Evolutionary conservation across 2,329 filamentous ascomycete species (phyloP), one percentile per base, ranked within the genome.

Genomic region (Talaromyces sp.): DNA sequence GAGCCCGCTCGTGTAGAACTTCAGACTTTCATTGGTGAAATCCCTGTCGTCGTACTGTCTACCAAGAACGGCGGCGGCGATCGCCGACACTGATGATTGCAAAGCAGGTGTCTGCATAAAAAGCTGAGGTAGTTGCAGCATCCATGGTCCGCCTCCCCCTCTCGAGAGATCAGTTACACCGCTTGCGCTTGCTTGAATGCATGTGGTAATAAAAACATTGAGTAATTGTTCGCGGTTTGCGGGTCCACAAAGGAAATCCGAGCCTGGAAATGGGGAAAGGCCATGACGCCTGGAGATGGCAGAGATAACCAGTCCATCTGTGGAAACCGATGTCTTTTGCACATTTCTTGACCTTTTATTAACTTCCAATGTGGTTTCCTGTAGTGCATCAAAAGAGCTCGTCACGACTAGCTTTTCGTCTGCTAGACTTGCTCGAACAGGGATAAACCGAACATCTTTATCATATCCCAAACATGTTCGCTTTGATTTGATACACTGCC

Each of bases 1-100:
- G 5, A 76, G 65, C 0, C 66, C 72, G 37, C 64, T 64, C 1
- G 67, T 68, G 55, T 76, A 75, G 25, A 73, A 62, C 19, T 64
- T 70, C 7, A 68, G 60, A 54, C 73, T 72, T 53, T 67, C 62
- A 8, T 62, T 60, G 6, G 59, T 40, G 5, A 71, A 39, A 2
- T 41, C 33, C 1, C 58, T 50, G 39, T 67, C 60, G 37, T 56
- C 21, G 50, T 65, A 54, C 8, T 65, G 33, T 17, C 68, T 63
- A 4, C 70, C 69, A 10, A 73, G 48, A 41, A 64, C 64, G 0
- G 67, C 63, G 6, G 67, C 64, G 43, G 66, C 65, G 10, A 73
- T 53, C 11, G 70, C 67, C 31, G 69, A 61, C n/a, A 63, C 62
- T 0, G 69, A 63, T 19, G 64, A 48, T 56, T 73, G 67, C 28